Base-by-base conservation (phyloP, 441 rosid genomes). In the Raphanus hybrid region DNA sequence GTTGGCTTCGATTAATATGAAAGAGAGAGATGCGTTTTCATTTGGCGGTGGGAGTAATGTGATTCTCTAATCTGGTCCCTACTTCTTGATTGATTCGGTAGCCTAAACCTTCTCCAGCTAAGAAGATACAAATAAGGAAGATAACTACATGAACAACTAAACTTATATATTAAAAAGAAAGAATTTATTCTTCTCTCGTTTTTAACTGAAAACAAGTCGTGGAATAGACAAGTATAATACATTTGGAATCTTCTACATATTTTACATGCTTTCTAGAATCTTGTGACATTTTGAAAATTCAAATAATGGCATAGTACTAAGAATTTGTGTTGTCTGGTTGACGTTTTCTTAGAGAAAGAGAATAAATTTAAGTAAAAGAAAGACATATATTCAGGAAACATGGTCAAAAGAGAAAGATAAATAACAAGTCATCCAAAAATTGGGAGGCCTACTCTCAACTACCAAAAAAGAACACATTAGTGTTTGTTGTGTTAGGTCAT, bases 401-500 rank as follows among this genome's bases (percentile, higher is more conserved):
- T 65, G 8, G 67, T 77, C 58, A 59, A 12, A 34, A 58, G 55
- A 58, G 71, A 60, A 48, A 72, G 29, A 48, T 59, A 66, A 48
- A 67, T 60, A 45, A 60, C 48, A 68, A 78, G 70, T 78, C 74
- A 74, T 73, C 74, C 70, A 78, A 78, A 73, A 63, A 74, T 78
- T 78, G 78, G 82, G 82, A 80, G 79, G 65, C 82, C 82, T 70
- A 80, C 69, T 70, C 64, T 80, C 79, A 80, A 80, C 82, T 75
- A 80, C 73, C 79, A 7, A 54, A 70, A 48, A 70, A 64, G 7
- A 32, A 64, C 50, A 70, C 45, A 75, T 23, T 48, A 60, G 52
- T 79, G 79, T 74, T 79, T 75, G 82, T 74, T 79, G 82, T 79
- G 82, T 75, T 79, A 75, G 82, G 82, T 80, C 82, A 59, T 75